These are phyloP conservation scores for Coemansia sp. DNA, from an alignment of 192 early-diverging fungal species.

Conservation along the genomic window DNA sequence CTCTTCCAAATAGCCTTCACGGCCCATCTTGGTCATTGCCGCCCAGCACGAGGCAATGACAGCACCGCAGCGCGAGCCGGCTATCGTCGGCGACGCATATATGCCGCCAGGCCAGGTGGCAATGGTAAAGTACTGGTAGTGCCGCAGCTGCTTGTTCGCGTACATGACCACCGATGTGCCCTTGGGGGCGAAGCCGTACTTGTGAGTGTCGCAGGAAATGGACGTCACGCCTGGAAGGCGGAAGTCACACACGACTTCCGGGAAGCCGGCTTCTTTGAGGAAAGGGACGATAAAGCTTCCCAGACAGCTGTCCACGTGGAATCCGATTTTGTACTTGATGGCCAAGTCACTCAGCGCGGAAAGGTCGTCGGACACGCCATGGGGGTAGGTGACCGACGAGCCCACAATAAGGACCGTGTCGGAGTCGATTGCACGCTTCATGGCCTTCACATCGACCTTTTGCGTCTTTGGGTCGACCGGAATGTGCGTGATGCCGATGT, in stretches of 20 bases:
- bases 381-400: constrained; percentile 89
- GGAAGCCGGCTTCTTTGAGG: constrained; percentile 89
- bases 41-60: constrained; percentile 97
- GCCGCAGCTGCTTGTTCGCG: constrained; percentile 68
- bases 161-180: constrained; percentile 97
- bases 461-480: constrained; percentile 77
- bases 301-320: constrained; percentile 96
- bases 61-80: constrained; percentile 86
- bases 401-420: constrained; percentile 92
- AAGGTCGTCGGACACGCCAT: constrained; percentile 92
- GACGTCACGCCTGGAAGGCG: constrained; percentile 88
- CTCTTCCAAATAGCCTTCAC: constrained; percentile 78
- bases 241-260: constrained; percentile 80
- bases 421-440: constrained; percentile 78
- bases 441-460: constrained; percentile 71
- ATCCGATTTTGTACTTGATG: constrained; percentile 72
- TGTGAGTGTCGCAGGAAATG: constrained; percentile 96
- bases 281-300: constrained; percentile 95
- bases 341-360: constrained; percentile 74
- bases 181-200: constrained; percentile 99
- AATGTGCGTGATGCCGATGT: constrained; percentile 80
- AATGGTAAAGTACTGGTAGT: constrained; percentile 89
- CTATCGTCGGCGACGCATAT: constrained; percentile 88
- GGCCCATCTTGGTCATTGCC: constrained; percentile 84
- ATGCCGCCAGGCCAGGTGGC: constrained; percentile 95